Conservation (phyloP, 2,329 filamentous ascomycete species). For the Colletotrichum musae region DNA sequence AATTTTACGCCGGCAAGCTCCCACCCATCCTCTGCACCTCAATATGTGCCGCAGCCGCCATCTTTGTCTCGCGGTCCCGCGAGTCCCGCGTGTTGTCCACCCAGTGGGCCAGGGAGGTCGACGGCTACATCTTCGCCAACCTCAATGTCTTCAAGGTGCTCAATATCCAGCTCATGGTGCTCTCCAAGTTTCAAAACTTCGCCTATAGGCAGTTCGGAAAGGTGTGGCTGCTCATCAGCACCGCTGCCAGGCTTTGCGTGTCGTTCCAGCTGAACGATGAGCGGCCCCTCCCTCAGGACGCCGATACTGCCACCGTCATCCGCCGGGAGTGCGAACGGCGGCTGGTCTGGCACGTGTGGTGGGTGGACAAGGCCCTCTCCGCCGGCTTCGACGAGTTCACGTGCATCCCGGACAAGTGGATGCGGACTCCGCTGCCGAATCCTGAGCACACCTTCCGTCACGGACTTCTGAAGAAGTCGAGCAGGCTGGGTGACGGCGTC, state of each 20-base stretch:
- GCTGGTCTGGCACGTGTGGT: conserved; percentile 29
- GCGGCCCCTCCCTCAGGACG: not conserved
- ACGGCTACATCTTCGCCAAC: conserved; percentile 18
- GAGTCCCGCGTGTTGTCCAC: not conserved
- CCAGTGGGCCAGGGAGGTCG: conserved; percentile 20
- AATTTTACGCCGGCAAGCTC: conserved; percentile 22
- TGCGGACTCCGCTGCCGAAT: conserved; percentile 15
- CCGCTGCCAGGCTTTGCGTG: conserved; percentile 13
- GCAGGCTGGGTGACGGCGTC: conserved; percentile 11
- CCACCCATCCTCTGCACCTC: not conserved
- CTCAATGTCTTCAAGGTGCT: conserved; percentile 23
- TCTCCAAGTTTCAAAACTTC: conserved; percentile 33
- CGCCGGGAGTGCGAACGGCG: conserved; percentile 25
- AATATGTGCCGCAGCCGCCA: conserved; percentile 3
- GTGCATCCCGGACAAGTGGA: conserved; percentile 14
- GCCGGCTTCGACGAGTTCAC: conserved; percentile 33
- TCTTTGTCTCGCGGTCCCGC: conserved; percentile 1
- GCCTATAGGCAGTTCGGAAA: conserved; percentile 34
- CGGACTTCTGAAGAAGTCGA: conserved; percentile 17
- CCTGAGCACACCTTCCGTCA: conserved; percentile 19
- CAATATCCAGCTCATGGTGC: conserved; percentile 23
- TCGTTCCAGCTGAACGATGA: conserved; percentile 34
- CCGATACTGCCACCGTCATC: not conserved
- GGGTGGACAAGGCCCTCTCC: conserved; percentile 32
- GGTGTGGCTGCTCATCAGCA: conserved; percentile 29